These are phyloP conservation scores for Echinochloa phyllopogon DNA, from an alignment of 176 grass and related monocot genomes.

Conservation along the genomic window DNA sequence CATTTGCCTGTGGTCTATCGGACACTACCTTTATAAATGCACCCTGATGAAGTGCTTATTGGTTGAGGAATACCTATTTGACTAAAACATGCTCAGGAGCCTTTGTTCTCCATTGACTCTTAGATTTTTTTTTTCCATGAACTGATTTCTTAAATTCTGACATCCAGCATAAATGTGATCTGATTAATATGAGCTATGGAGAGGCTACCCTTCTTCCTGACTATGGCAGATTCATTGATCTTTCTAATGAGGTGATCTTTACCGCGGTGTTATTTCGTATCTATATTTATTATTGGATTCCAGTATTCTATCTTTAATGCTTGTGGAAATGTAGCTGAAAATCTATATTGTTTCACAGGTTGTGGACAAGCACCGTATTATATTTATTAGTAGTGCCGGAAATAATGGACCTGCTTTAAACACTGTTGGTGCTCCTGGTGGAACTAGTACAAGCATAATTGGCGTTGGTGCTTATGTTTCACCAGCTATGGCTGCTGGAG, in stretches of 20 bases:
- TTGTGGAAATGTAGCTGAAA: slow-evolving; percentile 40
- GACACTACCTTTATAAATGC: slow-evolving; percentile 21
- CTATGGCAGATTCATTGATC: slow-evolving; percentile 96
- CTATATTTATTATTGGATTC: slow-evolving; percentile 15
- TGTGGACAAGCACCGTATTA: slow-evolving; percentile 87
- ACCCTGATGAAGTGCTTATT: slow-evolving; percentile 22
- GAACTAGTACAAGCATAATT: slow-evolving; percentile 94
- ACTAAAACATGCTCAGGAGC: slow-evolving; percentile 24
- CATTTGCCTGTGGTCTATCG: slow-evolving; percentile 24
- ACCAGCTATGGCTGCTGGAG: slow-evolving; percentile 96
- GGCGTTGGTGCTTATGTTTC: slow-evolving; percentile 99
- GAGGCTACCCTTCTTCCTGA: slow-evolving; percentile 93
- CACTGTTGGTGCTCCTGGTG: slow-evolving; percentile 96
- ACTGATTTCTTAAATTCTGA: slow-evolving; percentile 42
- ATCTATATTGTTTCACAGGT: slow-evolving; percentile 64
- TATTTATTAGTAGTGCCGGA: slow-evolving; percentile 97
- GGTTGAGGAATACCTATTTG: slow-evolving; percentile 3
- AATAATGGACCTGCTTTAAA: slow-evolving; percentile 90
- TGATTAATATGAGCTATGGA: slow-evolving; percentile 99
- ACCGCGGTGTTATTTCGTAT: slow-evolving; percentile 37
- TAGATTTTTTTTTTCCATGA: slow-evolving; percentile 26
- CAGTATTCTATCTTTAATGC: slow-evolving; percentile 21
- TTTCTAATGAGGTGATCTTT: slow-evolving; percentile 85
- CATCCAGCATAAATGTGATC: slow-evolving; percentile 97
- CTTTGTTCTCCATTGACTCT: slow-evolving; percentile 12